Base-by-base conservation (phyloP, 1,284 basidiomycete species). In the Pseudozyma flocculosa region DNA sequence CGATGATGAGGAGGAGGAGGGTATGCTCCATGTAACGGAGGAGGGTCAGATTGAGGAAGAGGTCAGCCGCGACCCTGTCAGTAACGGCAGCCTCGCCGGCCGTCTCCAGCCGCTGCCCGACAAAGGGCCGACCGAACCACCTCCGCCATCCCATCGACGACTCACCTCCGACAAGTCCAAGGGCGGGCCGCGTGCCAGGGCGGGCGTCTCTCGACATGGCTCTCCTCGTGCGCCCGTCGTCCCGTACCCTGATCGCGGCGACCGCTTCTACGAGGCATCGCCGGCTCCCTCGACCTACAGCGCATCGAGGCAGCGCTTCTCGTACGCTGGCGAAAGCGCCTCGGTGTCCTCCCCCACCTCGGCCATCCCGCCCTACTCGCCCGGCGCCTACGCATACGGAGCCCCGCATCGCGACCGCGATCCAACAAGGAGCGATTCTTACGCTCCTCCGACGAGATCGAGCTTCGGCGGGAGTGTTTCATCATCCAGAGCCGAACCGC, bases 41-140 rank as follows among this genome's bases (percentile, higher is more conserved):
- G 62, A 66, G 45, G 62, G 62, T 46, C 62, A 66, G 47, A 66
- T 66, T 23, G 54, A 57, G 44, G 58, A 61, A 26, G 54, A 61
- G 32, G 29, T 4, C 15, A 37, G 36, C 36, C 26, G 26, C 11
- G 26, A 29, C 5, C 26, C 26, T 29, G 26, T 29, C 5, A 29
- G 26, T 29, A 29, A 5, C 26, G 26, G 26, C 5, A 29, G 26
- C 26, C 26, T 29, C 26, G 26, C 11, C 5, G 26, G 26, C 11
- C 26, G 26, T 11, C 26, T 29, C 26, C 26, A 29, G 26, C 26
- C 26, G 26, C 26, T 29, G 26, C 26, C 26, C 5, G 26, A 29
- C 26, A 5, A 29, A 29, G 26, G 26, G 7, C 26, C 11, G 26
- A 29, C 5, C 26, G 26, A 5, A 7, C 26, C 11, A 7, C 26